These are phyloP conservation scores for Achlya hypogyna DNA, from an alignment of 352 stramenopile genomes.

Conservation along the genomic window DNA sequence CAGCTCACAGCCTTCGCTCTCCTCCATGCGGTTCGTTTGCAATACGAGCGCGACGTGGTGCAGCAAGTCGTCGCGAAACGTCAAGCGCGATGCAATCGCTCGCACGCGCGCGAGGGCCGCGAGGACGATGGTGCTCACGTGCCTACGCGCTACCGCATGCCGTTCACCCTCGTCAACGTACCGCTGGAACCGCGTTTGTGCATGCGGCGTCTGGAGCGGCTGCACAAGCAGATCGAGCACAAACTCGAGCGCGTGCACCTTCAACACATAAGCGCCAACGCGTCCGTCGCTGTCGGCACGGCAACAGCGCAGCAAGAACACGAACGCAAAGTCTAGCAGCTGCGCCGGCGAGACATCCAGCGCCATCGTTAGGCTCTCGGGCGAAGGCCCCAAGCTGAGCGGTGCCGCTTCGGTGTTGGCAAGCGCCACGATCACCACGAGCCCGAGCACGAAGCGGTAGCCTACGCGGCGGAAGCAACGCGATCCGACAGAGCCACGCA, in stretches of 20 bases:
- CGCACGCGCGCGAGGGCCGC: slow-evolving; percentile 38
- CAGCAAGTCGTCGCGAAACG: slow-evolving; percentile 48
- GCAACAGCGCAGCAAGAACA: background rate
- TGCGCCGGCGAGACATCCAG: background rate
- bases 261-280: slow-evolving; percentile 33
- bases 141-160: slow-evolving; percentile 23
- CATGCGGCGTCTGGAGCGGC: background rate
- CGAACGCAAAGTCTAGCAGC: background rate
- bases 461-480: background rate
- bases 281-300: background rate
- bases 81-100: slow-evolving; percentile 26
- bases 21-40: slow-evolving; percentile 62
- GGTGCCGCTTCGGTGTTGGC: slow-evolving; percentile 19
- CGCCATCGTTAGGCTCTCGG: background rate
- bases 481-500: background rate
- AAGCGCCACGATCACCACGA: slow-evolving; percentile 42
- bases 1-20: slow-evolving; percentile 38
- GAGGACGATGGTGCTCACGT: slow-evolving; percentile 64
- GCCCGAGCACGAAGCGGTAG: slow-evolving; percentile 33
- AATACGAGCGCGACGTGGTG: slow-evolving; percentile 60
- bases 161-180: slow-evolving; percentile 21
- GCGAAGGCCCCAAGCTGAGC: background rate
- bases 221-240: slow-evolving; percentile 44
- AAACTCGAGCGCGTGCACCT: slow-evolving; percentile 31
- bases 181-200: slow-evolving; percentile 35